Conservation (phyloP, 2,329 filamentous ascomycete species). For the Parastagonospora nodorum region DNA sequence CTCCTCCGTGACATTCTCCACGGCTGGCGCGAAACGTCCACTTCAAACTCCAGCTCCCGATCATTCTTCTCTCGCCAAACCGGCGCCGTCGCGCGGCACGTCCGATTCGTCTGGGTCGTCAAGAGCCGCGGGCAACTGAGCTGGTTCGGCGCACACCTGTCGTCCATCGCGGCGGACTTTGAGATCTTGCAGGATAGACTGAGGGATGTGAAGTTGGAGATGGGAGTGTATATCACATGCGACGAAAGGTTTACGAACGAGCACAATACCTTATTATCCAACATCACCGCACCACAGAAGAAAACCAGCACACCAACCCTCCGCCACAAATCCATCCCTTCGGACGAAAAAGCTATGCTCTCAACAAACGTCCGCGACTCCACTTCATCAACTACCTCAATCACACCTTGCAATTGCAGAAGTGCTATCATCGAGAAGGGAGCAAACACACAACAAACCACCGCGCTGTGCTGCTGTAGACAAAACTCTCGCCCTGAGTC, state of each 20-base stretch:
- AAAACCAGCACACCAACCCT: too few species aligned
- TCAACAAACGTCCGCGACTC: constrained; percentile 23
- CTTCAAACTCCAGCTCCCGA: not conserved
- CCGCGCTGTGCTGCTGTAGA: constrained; percentile 1
- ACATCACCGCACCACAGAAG: constrained; percentile 19
- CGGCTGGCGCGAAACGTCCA: constrained; percentile 48
- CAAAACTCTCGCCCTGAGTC: constrained; percentile 12
- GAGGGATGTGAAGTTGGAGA: constrained; percentile 52
- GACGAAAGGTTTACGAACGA: constrained; percentile 54
- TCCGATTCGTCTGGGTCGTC: constrained; percentile 65
- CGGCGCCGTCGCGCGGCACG: constrained; percentile 52
- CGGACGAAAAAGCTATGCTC: constrained; percentile 37
- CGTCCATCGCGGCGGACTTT: constrained; percentile 51
- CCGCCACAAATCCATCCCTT: too few species aligned
- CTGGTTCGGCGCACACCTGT: constrained; percentile 60
- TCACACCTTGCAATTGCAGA: constrained; percentile 9
- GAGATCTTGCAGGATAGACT: constrained; percentile 44
- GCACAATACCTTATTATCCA: constrained; percentile 38
- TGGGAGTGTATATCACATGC: constrained; percentile 62
- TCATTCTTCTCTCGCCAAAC: constrained; percentile 24
- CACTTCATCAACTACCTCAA: constrained; percentile 3
- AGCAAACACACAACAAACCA: too few species aligned
- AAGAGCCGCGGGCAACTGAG: constrained; percentile 58
- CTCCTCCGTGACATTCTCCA: constrained; percentile 61
- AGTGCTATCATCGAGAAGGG: too few species aligned